Conservation (phyloP, 108 stramenopile genomes). For the Fistulifera solaris region DNA sequence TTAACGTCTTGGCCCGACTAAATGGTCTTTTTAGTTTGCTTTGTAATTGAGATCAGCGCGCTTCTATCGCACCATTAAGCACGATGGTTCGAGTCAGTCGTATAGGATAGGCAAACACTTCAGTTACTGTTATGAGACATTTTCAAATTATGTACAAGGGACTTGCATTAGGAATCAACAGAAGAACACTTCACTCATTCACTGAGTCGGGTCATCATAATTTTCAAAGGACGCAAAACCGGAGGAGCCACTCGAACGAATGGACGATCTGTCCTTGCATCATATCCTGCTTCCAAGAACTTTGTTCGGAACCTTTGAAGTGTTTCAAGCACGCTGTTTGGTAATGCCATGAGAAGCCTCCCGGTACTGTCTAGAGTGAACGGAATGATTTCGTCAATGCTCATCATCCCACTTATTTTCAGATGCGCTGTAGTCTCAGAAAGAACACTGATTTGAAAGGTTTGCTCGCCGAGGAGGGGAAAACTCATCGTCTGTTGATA, state of each 20-base stretch:
- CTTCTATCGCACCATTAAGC: too few species aligned
- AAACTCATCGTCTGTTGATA: neutral
- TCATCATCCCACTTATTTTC: constrained; percentile 2
- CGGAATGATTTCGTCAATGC: constrained; percentile 5
- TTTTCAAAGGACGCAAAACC: constrained; percentile 1
- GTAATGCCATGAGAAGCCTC: neutral
- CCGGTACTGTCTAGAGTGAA: neutral
- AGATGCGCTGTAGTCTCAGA: neutral
- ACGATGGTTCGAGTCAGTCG: too few species aligned
- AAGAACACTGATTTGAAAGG: constrained; percentile 2
- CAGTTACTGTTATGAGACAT: too few species aligned
- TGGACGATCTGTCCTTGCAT: constrained; percentile 1
- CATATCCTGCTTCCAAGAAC: constrained; percentile 8
- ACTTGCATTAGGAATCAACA: too few species aligned
- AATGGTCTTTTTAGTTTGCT: too few species aligned
- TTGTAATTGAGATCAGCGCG: too few species aligned
- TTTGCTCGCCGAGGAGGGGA: constrained; percentile 6
- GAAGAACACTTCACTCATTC: too few species aligned
- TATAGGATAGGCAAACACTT: too few species aligned
- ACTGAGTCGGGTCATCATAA: neutral
- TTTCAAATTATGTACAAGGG: too few species aligned
- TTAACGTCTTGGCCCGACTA: too few species aligned
- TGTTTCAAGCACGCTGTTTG: neutral
- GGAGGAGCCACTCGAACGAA: neutral
- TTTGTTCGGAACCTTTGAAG: neutral